phyloP scores from a whole-genome alignment of 805 yeast genomes.

The Komagataella ulmi region DNA sequence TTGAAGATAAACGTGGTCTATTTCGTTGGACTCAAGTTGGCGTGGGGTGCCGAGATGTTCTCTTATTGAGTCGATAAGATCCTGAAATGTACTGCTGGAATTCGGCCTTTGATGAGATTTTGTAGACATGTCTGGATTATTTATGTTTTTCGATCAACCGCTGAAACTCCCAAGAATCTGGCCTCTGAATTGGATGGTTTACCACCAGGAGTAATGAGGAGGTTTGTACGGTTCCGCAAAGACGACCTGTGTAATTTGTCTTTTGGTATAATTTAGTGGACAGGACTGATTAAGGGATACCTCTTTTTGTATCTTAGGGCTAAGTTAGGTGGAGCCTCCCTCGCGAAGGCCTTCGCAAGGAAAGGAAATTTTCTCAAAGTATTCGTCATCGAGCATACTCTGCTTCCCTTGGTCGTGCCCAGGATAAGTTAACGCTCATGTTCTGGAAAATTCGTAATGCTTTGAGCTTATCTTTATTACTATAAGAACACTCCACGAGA shows the following conservation, averaged over 20 bases:
- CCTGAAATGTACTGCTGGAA: neutral
- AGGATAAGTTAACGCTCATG: neutral
- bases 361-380: too few species aligned
- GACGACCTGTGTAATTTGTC: neutral
- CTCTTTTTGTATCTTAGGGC: neutral
- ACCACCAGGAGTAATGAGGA: neutral
- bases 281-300: too few species aligned
- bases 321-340: neutral
- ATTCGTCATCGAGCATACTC: too few species aligned
- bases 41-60: constrained; percentile 5
- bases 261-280: neutral
- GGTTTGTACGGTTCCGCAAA: neutral
- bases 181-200: neutral
- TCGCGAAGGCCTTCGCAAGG: neutral
- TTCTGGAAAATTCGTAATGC: neutral
- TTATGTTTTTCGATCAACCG: neutral
- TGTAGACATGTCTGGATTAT: neutral
- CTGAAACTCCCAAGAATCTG: neutral
- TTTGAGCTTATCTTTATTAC: neutral
- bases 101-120: neutral
- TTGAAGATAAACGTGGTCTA: constrained; percentile 35
- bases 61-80: neutral
- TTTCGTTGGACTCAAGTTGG: constrained; percentile 22
- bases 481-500: neutral
- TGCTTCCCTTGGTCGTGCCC: neutral